These are phyloP conservation scores for Erysimum pusillum DNA, from an alignment of 441 rosid genomes.

Conservation along the genomic window DNA sequence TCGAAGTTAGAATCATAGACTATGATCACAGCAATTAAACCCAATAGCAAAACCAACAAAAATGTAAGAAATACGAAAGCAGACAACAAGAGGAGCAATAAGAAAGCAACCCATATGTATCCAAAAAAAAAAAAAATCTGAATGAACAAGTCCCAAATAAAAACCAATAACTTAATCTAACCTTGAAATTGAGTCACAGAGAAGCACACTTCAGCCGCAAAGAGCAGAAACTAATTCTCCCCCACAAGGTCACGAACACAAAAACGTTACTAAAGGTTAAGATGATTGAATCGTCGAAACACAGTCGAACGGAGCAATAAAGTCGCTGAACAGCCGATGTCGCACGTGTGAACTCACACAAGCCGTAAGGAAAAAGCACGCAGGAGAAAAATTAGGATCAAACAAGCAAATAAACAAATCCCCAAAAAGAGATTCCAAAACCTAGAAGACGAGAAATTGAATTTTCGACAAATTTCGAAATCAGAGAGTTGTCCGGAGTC, in stretches of 20 bases:
- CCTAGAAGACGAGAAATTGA: slow-evolving; percentile 9
- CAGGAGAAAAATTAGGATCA: slow-evolving; percentile 8
- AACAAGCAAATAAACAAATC: slow-evolving; percentile 15
- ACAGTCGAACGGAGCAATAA: slow-evolving; percentile 38
- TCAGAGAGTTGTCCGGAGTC: slow-evolving; percentile 10
- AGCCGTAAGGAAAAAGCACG: background rate
- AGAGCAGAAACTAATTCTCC: slow-evolving; percentile 11
- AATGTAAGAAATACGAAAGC: slow-evolving; percentile 12
- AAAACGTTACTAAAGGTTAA: slow-evolving; percentile 21
- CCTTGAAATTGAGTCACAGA: slow-evolving; percentile 36
- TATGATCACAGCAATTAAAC: slow-evolving; percentile 17
- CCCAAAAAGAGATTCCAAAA: slow-evolving; percentile 28
- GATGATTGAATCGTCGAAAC: slow-evolving; percentile 31
- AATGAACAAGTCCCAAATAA: slow-evolving; percentile 12
- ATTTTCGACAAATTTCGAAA: slow-evolving; percentile 32
- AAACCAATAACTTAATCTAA: slow-evolving; percentile 40
- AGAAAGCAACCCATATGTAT: slow-evolving; percentile 30
- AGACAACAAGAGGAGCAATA: slow-evolving; percentile 17
- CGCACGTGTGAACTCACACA: slow-evolving; percentile 51
- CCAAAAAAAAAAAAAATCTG: background rate
- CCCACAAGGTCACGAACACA: slow-evolving; percentile 2
- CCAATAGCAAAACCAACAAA: slow-evolving; percentile 28
- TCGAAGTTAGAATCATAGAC: slow-evolving; percentile 15
- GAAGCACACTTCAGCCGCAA: slow-evolving; percentile 30
- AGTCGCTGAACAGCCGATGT: slow-evolving; percentile 44